phyloP scores from a whole-genome alignment of 202 grass and related monocot species.

The Hordeum pubiflorum region DNA sequence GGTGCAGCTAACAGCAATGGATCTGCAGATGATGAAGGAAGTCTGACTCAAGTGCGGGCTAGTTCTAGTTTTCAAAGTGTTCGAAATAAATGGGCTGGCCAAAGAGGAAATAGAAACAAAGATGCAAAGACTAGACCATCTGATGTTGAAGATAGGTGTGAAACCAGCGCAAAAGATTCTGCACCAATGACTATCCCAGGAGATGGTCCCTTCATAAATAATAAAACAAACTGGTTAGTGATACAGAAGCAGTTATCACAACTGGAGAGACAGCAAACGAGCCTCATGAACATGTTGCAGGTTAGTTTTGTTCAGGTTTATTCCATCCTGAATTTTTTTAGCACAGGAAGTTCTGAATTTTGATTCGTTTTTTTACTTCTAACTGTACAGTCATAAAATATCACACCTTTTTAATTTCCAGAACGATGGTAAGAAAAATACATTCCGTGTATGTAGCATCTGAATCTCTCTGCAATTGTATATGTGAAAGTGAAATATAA shows the following conservation, averaged over 20 bases:
- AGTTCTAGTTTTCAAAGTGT: constrained; percentile 43
- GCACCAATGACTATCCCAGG: constrained; percentile 36
- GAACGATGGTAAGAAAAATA: not conserved
- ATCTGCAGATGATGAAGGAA: constrained; percentile 45
- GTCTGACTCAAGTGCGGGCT: constrained; percentile 33
- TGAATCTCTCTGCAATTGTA: not conserved
- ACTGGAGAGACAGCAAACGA: constrained; percentile 87
- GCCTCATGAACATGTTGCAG: constrained; percentile 98
- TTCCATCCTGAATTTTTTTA: not conserved
- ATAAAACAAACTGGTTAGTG: constrained; percentile 73
- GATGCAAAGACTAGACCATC: constrained; percentile 56
- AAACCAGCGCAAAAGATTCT: constrained; percentile 45
- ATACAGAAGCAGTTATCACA: constrained; percentile 81
- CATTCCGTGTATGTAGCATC: not conserved
- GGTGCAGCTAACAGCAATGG: constrained; percentile 44
- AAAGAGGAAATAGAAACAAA: constrained; percentile 50
- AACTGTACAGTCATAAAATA: not conserved
- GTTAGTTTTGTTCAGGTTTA: constrained; percentile 39
- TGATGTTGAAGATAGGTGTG: constrained; percentile 51
- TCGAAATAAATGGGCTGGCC: constrained; percentile 60
- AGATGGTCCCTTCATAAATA: constrained; percentile 71
- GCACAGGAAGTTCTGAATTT: not conserved
- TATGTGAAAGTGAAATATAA: not conserved
- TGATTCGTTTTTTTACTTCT: not conserved
- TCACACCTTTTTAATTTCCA: not conserved